Percentiles rank a stretch among this genome's conserved stretches.
phyloP scores from a whole-genome alignment of 2,329 filamentous ascomycete species.

The Neofusicoccum cordaticola region DNA sequence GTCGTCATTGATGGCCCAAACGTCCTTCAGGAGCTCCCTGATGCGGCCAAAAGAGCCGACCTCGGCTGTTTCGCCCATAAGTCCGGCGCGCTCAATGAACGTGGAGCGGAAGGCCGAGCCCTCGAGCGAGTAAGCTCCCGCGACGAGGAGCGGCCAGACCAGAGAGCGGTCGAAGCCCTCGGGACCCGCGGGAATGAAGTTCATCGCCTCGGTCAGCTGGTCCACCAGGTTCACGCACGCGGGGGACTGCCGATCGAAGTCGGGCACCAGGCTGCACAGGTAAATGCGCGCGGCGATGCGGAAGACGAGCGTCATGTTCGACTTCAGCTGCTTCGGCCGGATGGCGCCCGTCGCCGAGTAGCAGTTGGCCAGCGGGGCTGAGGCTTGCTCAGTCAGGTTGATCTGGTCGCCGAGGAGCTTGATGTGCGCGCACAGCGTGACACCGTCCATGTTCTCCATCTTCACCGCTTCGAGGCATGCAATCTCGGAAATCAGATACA shows the following conservation, averaged over 20 bases:
- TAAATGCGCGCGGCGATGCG: slow-evolving; percentile 91
- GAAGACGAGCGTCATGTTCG: slow-evolving; percentile 88
- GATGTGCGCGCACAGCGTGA: slow-evolving; percentile 84
- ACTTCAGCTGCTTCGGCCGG: slow-evolving; percentile 76
- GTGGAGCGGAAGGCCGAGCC: slow-evolving; percentile 73
- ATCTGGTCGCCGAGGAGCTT: slow-evolving; percentile 84
- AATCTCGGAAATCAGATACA: slow-evolving; percentile 98
- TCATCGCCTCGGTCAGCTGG: slow-evolving; percentile 72
- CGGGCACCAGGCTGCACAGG: slow-evolving; percentile 91
- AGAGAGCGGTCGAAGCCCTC: slow-evolving; percentile 86
- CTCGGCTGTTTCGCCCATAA: slow-evolving; percentile 72
- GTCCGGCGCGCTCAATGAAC: slow-evolving; percentile 70
- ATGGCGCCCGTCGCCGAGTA: slow-evolving; percentile 66
- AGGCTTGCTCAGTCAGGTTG: slow-evolving; percentile 66
- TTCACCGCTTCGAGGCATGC: slow-evolving; percentile 91
- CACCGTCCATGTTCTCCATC: slow-evolving; percentile 72
- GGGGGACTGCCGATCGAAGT: slow-evolving; percentile 71
- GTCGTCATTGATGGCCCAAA: slow-evolving; percentile 75
- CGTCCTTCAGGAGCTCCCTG: slow-evolving; percentile 71
- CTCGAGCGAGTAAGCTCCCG: slow-evolving; percentile 72
- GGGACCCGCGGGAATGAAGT: slow-evolving; percentile 76
- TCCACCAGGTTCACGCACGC: slow-evolving; percentile 75
- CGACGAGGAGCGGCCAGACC: slow-evolving; percentile 89
- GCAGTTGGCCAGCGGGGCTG: slow-evolving; percentile 49
- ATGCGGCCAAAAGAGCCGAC: slow-evolving; percentile 86